Evolutionary conservation across 1,284 basidiomycete genomes (phyloP).

Genomic region (Pascua guehoae): DNA sequence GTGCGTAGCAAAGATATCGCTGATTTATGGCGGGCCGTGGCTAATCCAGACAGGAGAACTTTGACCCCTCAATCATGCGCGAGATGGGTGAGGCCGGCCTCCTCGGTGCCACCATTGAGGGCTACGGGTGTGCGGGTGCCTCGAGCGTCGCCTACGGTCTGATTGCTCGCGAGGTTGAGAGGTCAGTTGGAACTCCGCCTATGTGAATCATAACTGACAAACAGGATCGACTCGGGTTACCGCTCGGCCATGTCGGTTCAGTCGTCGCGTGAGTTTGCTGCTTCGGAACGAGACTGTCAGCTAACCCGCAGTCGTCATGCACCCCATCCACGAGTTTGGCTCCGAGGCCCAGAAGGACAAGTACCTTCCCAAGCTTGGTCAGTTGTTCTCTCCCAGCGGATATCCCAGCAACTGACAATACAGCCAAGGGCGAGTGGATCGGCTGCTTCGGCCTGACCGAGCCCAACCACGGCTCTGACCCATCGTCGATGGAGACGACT

Average conservation of each 20-base stretch:
- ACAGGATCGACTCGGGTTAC: slow-evolving; percentile 89
- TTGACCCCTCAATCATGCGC: slow-evolving; percentile 70
- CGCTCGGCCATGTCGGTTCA: slow-evolving; percentile 95
- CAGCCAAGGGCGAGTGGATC: slow-evolving; percentile 79
- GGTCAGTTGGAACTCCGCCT: too few relatives aligned
- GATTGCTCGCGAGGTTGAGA: slow-evolving; percentile 86
- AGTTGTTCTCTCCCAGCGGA: neutral
- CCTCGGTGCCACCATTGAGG: slow-evolving; percentile 85
- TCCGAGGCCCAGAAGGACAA: slow-evolving; percentile 85
- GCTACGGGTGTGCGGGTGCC: slow-evolving; percentile 93
- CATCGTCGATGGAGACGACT: slow-evolving; percentile 87
- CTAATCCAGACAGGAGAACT: slow-evolving; percentile 56
- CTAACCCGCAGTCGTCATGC: slow-evolving; percentile 72
- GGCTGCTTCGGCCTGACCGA: slow-evolving; percentile 96
- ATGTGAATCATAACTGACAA: too few relatives aligned
- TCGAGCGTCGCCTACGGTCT: slow-evolving; percentile 89
- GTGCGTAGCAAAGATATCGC: slow-evolving; percentile 55
- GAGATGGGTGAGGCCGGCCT: slow-evolving; percentile 93
- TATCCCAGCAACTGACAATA: neutral
- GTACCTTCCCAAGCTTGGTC: slow-evolving; percentile 62
- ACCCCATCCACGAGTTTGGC: slow-evolving; percentile 88
- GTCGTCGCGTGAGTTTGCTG: slow-evolving; percentile 57
- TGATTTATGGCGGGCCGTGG: neutral
- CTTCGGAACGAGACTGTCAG: too few relatives aligned
- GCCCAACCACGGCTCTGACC: slow-evolving; percentile 94